Evolutionary conservation across 2,329 filamentous ascomycete species (phyloP).

Genomic region (Claviceps paspali): DNA sequence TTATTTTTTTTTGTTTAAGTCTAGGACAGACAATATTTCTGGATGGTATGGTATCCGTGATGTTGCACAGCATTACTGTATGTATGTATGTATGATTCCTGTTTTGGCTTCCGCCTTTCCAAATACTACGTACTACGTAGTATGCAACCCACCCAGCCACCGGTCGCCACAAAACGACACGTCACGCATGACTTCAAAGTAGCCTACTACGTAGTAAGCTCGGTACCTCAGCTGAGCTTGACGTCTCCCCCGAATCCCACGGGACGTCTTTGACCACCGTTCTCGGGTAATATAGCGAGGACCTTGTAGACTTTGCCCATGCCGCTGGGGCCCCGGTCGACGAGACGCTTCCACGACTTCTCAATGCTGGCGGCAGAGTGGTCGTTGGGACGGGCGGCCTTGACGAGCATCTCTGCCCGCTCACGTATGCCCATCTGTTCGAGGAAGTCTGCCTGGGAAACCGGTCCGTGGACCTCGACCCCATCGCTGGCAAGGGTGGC

Average conservation of each 20-base stretch:
- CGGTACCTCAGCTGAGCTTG: neutral
- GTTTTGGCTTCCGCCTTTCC: no score
- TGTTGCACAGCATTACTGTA: no score
- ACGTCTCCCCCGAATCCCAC: slow-evolving; percentile 82
- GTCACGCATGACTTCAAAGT: no score
- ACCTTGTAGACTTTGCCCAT: slow-evolving; percentile 96
- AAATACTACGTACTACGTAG: no score
- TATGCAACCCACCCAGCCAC: no score
- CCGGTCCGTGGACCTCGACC: slow-evolving; percentile 84
- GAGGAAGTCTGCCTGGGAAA: slow-evolving; percentile 72
- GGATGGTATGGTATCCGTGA: no score
- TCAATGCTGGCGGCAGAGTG: no score
- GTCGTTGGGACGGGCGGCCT: slow-evolving; percentile 24
- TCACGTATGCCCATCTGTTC: slow-evolving; percentile 69
- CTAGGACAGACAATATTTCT: no score
- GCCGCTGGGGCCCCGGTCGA: slow-evolving; percentile 67
- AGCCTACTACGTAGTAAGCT: no score
- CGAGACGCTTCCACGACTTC: slow-evolving; percentile 61
- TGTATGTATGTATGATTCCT: no score
- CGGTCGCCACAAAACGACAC: no score
- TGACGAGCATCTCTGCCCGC: slow-evolving; percentile 53
- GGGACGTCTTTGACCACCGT: slow-evolving; percentile 55
- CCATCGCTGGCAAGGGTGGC: slow-evolving; percentile 60
- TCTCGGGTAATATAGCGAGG: slow-evolving; percentile 77
- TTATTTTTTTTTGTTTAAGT: no score